Evolutionary conservation across 2,329 filamentous ascomycete genomes (phyloP), one percentile per base, ranked within the genome.

Genomic region (Rhinocladiella mackenziei): DNA sequence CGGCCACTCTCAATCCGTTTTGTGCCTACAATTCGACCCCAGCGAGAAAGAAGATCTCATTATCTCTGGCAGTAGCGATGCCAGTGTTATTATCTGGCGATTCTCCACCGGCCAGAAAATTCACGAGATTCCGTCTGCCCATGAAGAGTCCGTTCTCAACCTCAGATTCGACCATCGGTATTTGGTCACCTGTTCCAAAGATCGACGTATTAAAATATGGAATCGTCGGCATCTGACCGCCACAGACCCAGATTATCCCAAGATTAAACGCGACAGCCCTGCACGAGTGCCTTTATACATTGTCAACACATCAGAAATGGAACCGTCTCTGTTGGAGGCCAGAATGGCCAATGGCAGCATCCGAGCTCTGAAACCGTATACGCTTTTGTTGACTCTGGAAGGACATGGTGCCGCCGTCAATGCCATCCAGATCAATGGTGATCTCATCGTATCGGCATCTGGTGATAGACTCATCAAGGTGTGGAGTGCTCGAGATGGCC

Each of bases 141-240:
- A 98, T 62, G 72, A 75, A 20, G 92, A 98, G 64, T 95, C 91
- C 0, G 89, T 98, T 0, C 72, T 98, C 11, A 97, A 97, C 60
- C 80, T 98, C 44, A 80, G 86, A 50, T 98, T 97, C 56, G 89
- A 97, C 61, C 83, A 87, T 54, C 80, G 87, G 6, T 94, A 94
- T 51, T 74, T 98, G 3, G 88, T 97, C 9, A 98, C 92, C 0
- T 97, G 92, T 60, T 97, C 91, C 36, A 98, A 98, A 64, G 92
- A 98, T 65, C 94, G 89, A 65, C 84, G 84, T 0, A 95, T 98
- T 72, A 96, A 96, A 65, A 82, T 98, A 13, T 98, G 94, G 78
- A 97, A 91, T 62, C 81, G 92, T 4, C 75, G 72, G 13, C 73
- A 80, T 13, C 69, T 95, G n/a, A 69, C 62, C 32, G 65, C 66